phyloP scores from a whole-genome alignment of 257 asterid species.

The Solanum piurae region DNA sequence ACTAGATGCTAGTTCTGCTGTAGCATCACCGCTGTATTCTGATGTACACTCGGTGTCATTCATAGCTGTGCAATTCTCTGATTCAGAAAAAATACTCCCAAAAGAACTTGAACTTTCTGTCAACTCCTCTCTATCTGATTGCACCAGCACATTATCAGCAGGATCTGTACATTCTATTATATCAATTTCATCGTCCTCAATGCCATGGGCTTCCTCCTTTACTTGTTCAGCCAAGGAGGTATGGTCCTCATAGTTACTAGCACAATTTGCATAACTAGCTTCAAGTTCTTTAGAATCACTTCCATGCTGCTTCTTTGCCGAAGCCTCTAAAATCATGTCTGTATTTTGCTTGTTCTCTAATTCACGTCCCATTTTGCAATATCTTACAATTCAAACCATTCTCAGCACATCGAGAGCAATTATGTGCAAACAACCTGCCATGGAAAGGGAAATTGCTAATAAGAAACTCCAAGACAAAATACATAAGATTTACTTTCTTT shows the following conservation, averaged over 20 bases:
- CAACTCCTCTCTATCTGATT: not conserved
- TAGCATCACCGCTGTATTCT: not conserved
- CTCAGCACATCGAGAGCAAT: not conserved
- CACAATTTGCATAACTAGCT: not conserved
- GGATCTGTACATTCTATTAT: not conserved
- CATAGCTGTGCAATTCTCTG: not conserved
- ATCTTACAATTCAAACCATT: slow-evolving; percentile 4
- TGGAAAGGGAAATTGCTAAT: not conserved
- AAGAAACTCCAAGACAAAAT: not conserved
- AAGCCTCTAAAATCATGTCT: not conserved
- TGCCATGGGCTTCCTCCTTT: not conserved
- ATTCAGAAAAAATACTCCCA: not conserved
- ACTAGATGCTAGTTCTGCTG: not conserved
- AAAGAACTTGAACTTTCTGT: slow-evolving; percentile 9
- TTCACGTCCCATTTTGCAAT: slow-evolving; percentile 9
- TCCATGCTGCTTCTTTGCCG: not conserved
- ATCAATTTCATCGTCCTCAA: slow-evolving; percentile 1
- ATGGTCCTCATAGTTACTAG: not conserved
- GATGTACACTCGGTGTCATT: not conserved
- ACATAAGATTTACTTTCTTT: not conserved
- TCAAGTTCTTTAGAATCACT: slow-evolving; percentile 2
- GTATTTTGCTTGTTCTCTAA: not conserved
- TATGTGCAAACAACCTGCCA: not conserved
- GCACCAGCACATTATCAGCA: not conserved
- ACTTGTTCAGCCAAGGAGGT: not conserved